A percentile compares a stretch with the other conserved stretches of the same genome.
These are phyloP conservation scores for Laguncularia racemosa DNA, from an alignment of 345 rosid species.

Conservation along the genomic window DNA sequence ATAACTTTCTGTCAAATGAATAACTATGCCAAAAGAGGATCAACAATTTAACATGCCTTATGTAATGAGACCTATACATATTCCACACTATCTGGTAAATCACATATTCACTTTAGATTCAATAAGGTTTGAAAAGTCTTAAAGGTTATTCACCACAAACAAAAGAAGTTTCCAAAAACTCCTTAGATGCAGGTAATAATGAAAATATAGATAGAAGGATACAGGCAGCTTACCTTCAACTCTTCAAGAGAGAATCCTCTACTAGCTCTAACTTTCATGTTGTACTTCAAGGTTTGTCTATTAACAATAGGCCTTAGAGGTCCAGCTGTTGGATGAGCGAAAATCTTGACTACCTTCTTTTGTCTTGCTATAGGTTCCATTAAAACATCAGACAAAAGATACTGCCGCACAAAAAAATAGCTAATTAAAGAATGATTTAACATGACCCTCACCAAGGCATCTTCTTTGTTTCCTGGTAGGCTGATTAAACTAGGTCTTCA, in stretches of 20 bases:
- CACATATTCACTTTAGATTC: too few species aligned
- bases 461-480: conserved; percentile 76
- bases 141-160: not conserved
- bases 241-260: conserved; percentile 43
- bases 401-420: too few species aligned
- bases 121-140: too few species aligned
- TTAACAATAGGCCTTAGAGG: conserved; percentile 42
- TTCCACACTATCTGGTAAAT: too few species aligned
- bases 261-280: conserved; percentile 47
- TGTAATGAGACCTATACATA: too few species aligned
- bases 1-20: too few species aligned
- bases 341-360: conserved; percentile 39
- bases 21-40: too few species aligned
- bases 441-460: conserved; percentile 31
- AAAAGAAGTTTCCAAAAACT: not conserved
- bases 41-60: too few species aligned
- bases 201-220: not conserved
- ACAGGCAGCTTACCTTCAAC: conserved; percentile 28
- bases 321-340: conserved; percentile 44
- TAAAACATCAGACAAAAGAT: not conserved
- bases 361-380: conserved; percentile 25
- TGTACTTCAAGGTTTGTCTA: conserved; percentile 41
- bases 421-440: not conserved
- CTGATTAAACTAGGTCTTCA: conserved; percentile 85
- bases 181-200: not conserved